Conservation (phyloP, 345 rosid genomes). For the Hypericum perforatum region DNA sequence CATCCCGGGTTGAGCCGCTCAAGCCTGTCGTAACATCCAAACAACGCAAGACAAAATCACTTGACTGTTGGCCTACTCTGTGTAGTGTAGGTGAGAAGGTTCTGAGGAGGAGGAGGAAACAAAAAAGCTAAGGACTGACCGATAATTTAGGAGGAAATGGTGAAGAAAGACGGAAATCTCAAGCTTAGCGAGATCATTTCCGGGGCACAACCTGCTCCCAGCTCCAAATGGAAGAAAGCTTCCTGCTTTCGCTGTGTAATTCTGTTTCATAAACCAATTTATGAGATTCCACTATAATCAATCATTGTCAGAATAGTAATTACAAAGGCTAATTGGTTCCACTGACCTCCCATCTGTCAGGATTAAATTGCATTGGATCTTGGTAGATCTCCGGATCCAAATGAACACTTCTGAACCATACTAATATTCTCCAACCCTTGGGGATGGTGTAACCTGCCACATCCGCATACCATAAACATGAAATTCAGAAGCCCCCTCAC, state of each 20-base stretch:
- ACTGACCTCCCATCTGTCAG: conserved; percentile 86
- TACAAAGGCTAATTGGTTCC: neutral
- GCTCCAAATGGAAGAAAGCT: conserved; percentile 77
- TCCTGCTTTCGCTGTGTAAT: conserved; percentile 47
- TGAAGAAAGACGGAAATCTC: conserved; percentile 75
- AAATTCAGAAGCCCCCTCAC: neutral
- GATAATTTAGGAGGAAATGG: conserved; percentile 60
- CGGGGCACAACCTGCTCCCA: conserved; percentile 77
- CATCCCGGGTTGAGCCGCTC: conserved; percentile 11
- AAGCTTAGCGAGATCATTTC: conserved; percentile 81
- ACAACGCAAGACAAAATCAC: too few relatives aligned
- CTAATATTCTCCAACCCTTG: conserved; percentile 75
- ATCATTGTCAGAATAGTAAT: neutral
- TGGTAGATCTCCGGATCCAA: conserved; percentile 53
- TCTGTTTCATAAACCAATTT: conserved; percentile 21
- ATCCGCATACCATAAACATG: conserved; percentile 4
- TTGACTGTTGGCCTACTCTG: too few relatives aligned
- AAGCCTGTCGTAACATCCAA: conserved; percentile 9
- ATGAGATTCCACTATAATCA: neutral
- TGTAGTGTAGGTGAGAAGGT: too few relatives aligned
- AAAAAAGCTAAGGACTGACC: conserved; percentile 19
- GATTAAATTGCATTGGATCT: conserved; percentile 58
- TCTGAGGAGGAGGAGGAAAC: neutral
- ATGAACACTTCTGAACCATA: conserved; percentile 74
- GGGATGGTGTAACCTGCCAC: conserved; percentile 60